Base-by-base conservation (phyloP, 2,329 filamentous ascomycete genomes). In the Monilinia laxa region DNA sequence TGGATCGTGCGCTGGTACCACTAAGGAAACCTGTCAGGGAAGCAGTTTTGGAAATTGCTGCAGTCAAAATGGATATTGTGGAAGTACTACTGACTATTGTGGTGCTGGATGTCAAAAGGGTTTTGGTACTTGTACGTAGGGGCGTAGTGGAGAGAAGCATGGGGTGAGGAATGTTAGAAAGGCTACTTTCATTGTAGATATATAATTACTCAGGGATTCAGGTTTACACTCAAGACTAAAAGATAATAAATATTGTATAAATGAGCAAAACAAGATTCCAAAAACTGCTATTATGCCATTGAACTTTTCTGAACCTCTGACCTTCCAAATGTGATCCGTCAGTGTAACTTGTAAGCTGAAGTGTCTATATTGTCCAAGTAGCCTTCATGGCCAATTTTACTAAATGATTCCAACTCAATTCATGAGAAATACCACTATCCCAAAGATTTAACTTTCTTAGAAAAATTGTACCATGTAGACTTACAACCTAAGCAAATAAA, bases 31-130 rank as follows among this genome's bases (percentile, higher is more conserved):
- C 7, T 71, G 70, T 53, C 62, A 62, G n/a, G 69, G 70, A 4
- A 65, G 60, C 18, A 66, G 51, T 9, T 72, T 56, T 42, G 71
- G 71, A 9, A 69, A 66, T n/a, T 72, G 71, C 35, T 72, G 71
- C 54, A 68, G 64, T 16, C 56, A 68, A 31, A 55, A 68, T 53
- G 63, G 67, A 14, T 70, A 65, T 23, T 65, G 64, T 53, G 64
- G 64, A 45, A 65, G 64, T 38, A 62, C 35, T 23, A 31, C 64
- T 45, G 47, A 52, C 20, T 65, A 65, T 55, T 67, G 65, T 45
- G 53, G 53, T 16, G 64, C 25, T 35, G 62, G 62, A n/a, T 67
- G 65, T 16, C 53, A 64, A 53, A 47, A 54, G 18, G 35, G 16
- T 6, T 67, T 58, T 45, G 65, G 65, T 14, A 64, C 53, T 23